Conservation (phyloP, 2,329 filamentous ascomycete species). For the Fusarium robinianum region DNA sequence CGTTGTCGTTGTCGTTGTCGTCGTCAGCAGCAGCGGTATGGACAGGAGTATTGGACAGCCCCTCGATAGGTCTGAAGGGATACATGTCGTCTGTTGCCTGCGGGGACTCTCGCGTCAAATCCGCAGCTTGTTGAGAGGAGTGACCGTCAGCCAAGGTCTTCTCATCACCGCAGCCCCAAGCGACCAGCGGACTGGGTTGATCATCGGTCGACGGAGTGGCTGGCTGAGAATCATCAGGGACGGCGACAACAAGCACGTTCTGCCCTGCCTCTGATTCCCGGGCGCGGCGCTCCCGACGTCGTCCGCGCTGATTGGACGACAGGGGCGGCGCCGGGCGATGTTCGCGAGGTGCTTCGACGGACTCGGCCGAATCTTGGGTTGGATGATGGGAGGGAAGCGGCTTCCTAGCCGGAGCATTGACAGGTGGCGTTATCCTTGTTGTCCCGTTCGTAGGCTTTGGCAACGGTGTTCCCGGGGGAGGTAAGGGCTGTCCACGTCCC, state of each 20-base stretch:
- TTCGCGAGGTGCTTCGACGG: constrained; percentile 36
- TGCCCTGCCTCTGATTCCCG: constrained; percentile 49
- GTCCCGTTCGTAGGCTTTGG: constrained; percentile 66
- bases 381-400: constrained; percentile 53
- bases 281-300: constrained; percentile 43
- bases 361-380: constrained; percentile 23
- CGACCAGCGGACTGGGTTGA: constrained; percentile 17
- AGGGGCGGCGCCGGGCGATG: constrained; percentile 11
- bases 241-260: constrained; percentile 66
- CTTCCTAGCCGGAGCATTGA: constrained; percentile 67
- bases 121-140: constrained; percentile 18
- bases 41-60: constrained; percentile 23
- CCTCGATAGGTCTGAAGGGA: constrained; percentile 10
- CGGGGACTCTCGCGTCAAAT: constrained; percentile 14
- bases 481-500: constrained; percentile 80
- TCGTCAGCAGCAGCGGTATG: no score
- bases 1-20: constrained; percentile 42
- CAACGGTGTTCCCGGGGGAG: constrained; percentile 78
- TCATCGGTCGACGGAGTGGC: constrained; percentile 53
- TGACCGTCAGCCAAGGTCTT: constrained; percentile 21
- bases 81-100: constrained; percentile 15
- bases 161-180: constrained; percentile 24
- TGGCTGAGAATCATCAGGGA: constrained; percentile 65
- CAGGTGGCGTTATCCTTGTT: constrained; percentile 58
- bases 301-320: constrained; percentile 46